A percentile compares a stretch with the other conserved stretches of the same genome.
These are phyloP conservation scores for Carex pumila DNA, from an alignment of 176 grass and related monocot genomes.

Conservation along the genomic window DNA sequence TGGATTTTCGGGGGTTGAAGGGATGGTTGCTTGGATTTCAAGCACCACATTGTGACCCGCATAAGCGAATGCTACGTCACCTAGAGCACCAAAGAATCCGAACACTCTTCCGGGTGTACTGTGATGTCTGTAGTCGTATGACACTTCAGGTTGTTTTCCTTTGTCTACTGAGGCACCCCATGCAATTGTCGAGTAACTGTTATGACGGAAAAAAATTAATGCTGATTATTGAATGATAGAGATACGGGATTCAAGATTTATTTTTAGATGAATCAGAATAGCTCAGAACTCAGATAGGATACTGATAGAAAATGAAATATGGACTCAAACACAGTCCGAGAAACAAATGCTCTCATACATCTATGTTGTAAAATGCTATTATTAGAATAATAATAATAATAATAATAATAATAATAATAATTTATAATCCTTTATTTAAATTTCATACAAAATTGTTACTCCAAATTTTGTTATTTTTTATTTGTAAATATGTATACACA, in stretches of 20 bases:
- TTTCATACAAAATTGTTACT: not conserved
- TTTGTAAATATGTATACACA: not conserved
- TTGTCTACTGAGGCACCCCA: constrained; percentile 74
- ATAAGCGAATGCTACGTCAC: constrained; percentile 68
- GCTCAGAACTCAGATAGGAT: too few species aligned
- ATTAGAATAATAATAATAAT: not conserved
- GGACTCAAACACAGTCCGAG: too few species aligned
- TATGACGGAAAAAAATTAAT: not conserved
- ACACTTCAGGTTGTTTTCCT: constrained; percentile 48
- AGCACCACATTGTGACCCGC: constrained; percentile 91
- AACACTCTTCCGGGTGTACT: constrained; percentile 54
- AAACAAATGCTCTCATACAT: too few species aligned
- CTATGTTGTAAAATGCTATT: not conserved
- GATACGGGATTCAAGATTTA: not conserved
- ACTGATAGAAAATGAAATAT: too few species aligned
- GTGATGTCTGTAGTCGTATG: constrained; percentile 40
- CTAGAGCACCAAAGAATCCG: constrained; percentile 57
- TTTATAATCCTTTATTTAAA: not conserved
- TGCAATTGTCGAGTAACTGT: constrained; percentile 79
- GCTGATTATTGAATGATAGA: too few species aligned
- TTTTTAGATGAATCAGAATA: not conserved
- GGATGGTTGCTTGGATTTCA: constrained; percentile 93
- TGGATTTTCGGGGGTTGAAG: constrained; percentile 62
- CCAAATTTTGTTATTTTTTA: not conserved
- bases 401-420: not conserved